Evolutionary conservation across 2,329 filamentous ascomycete genomes (phyloP), one percentile per base, ranked within the genome.

Genomic region (Trichophaea hybrida): DNA sequence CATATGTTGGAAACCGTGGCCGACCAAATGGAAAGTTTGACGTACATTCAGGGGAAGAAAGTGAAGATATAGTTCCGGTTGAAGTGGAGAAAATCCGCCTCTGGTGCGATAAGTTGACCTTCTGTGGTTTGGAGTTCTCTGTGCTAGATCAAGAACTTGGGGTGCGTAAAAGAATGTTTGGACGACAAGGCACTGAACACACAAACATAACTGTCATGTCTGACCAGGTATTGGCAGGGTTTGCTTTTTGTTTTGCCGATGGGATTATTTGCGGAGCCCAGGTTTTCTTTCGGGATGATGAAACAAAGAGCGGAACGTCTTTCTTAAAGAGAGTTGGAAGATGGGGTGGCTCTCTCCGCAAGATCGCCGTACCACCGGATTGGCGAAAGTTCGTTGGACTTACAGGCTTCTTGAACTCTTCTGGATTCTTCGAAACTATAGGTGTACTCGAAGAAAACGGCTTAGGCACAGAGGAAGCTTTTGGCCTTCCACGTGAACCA

Each of bases 381-480:
- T 65, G 55, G 24, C 53, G 64, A 24, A 64, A 62, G n/a, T 52
- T 67, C 33, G 65, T 64, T 35, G 66, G 66, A 15, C 43, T 67
- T n/a, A 64, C 64, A 17, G 65, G 64, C 5, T 68, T 68, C 50
- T 57, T 66, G 15, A 67, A 64, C 54, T 66, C 64, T n/a, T 43
- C 57, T 8, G 66, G 66, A 12, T 64, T 64, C 33, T 64, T 68
- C 55, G 66, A 68, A 56, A 68, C 66, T 5, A 58, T 68, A 57
- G 65, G 60, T 33, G 60, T 67, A 17, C 43, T 68, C 8, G 66
- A 68, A 43, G 59, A 67, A 65, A 58, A 6, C 17, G 13, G 8
- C 44, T 54, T 10, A 8, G 4, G 34, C n/a, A 15, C 15, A 13
- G 37, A 31, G n/a, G 60, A 63, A 38, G 17, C 60, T 38, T 61